Evolutionary conservation across 2,329 filamentous ascomycete species (phyloP).

Genomic region (Ascochyta viciae-villosae): DNA sequence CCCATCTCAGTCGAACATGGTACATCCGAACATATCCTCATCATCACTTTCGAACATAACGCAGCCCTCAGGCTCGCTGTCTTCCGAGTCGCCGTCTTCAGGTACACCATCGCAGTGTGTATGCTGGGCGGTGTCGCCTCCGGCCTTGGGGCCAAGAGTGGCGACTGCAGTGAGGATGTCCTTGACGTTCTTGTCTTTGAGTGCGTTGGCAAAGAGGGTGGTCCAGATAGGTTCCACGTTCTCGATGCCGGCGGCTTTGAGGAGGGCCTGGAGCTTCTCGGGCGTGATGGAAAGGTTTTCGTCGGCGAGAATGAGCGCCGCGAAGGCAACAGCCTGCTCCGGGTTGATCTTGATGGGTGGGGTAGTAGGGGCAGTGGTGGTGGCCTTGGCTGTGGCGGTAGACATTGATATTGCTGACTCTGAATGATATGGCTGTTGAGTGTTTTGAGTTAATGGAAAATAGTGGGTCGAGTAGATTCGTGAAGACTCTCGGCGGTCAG

Average conservation of each 20-base stretch:
- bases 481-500: not conserved
- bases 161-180: slow-evolving; percentile 82
- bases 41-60: slow-evolving; percentile 1
- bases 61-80: slow-evolving; percentile 1
- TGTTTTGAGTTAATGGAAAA: not conserved
- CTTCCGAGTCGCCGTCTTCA: not conserved
- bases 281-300: slow-evolving; percentile 93
- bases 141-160: slow-evolving; percentile 43
- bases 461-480: not conserved
- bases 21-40: not conserved
- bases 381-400: not conserved
- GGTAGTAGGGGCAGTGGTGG: not conserved
- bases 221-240: slow-evolving; percentile 95
- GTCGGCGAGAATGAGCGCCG: slow-evolving; percentile 98
- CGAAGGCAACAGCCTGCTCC: slow-evolving; percentile 81
- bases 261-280: slow-evolving; percentile 92
- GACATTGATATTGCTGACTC: slow-evolving; percentile 4
- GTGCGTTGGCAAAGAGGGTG: slow-evolving; percentile 93
- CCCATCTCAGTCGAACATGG: not conserved
- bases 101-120: not conserved
- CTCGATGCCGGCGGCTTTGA: slow-evolving; percentile 88
- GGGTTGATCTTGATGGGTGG: slow-evolving; percentile 18
- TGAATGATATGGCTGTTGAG: not conserved
- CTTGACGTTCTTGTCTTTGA: slow-evolving; percentile 90
- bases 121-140: slow-evolving; percentile 3